A percentile compares a stretch with the other conserved stretches of the same genome.
Evolutionary conservation across 805 yeast genomes (phyloP).

Genomic region (Saturnispora gosingensis): DNA sequence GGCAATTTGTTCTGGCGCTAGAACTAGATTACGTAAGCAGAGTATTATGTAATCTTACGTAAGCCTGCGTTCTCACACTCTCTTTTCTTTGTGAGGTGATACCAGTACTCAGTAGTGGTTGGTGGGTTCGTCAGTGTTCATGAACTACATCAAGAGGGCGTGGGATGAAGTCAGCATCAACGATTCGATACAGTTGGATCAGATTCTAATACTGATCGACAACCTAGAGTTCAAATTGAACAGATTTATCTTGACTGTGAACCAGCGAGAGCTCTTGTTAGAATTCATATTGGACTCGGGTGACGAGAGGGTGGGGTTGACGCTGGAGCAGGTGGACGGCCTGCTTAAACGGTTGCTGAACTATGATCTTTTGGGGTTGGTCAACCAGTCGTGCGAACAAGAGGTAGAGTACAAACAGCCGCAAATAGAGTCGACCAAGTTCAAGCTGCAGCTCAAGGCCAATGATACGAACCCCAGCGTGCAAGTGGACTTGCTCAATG

Average conservation of each 20-base stretch:
- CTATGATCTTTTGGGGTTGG: background rate
- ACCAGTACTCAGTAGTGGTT: too few species aligned
- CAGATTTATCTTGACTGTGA: background rate
- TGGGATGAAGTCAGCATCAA: background rate
- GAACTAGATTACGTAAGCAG: background rate
- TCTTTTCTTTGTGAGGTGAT: background rate
- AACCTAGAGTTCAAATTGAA: background rate
- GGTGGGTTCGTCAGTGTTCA: background rate
- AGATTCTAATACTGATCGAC: background rate
- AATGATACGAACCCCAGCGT: background rate
- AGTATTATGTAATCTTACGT: background rate
- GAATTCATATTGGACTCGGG: conserved; percentile 4
- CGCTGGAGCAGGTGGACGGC: background rate
- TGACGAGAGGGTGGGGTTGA: background rate
- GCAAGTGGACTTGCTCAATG: background rate
- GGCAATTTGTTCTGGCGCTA: too few species aligned
- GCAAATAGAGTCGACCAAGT: conserved; percentile 1
- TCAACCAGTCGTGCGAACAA: background rate
- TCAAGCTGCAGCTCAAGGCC: background rate
- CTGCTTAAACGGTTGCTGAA: background rate
- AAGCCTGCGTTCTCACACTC: background rate
- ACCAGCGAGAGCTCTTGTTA: conserved; percentile 2
- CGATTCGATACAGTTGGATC: background rate
- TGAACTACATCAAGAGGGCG: background rate
- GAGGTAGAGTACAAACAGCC: background rate